Evolutionary conservation across 1,284 basidiomycete genomes (phyloP).

Genomic region (Schizophyllum commune): DNA sequence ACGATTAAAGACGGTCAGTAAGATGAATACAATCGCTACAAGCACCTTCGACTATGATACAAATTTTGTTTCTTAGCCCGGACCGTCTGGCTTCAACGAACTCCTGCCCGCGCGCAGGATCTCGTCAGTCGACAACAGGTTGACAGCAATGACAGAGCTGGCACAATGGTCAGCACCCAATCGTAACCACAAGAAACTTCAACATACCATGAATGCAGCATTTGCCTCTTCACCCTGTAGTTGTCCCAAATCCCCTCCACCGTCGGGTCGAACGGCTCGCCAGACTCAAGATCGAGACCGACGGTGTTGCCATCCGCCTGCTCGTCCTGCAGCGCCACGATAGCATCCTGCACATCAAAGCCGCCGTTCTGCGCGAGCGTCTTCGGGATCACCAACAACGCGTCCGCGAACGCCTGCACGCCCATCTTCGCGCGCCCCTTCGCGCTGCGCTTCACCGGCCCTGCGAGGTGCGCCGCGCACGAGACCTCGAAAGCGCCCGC

Average conservation of each 20-base stretch:
- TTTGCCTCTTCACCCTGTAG: conserved; percentile 97
- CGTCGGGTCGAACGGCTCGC: conserved; percentile 95
- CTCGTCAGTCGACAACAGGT: conserved; percentile 93
- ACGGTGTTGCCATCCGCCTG: conserved; percentile 86
- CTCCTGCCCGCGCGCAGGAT: conserved; percentile 91
- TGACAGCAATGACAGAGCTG: conserved; percentile 96
- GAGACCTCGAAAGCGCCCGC: conserved; percentile 97
- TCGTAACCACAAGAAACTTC: conserved; percentile 8
- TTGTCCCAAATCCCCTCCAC: conserved; percentile 98
- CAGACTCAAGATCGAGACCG: conserved; percentile 88
- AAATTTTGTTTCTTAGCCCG: background rate
- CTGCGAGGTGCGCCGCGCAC: conserved; percentile 79
- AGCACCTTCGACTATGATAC: background rate
- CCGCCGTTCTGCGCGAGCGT: conserved; percentile 95
- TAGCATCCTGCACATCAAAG: conserved; percentile 94
- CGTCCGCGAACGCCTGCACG: conserved; percentile 96
- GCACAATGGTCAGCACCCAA: background rate
- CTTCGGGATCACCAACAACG: conserved; percentile 92
- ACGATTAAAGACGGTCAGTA: background rate
- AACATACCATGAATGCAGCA: conserved; percentile 90
- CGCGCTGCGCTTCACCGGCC: conserved; percentile 76
- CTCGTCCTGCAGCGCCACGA: conserved; percentile 93
- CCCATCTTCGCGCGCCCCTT: conserved; percentile 98
- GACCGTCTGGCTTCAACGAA: conserved; percentile 74
- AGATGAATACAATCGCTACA: background rate